Percentiles rank a stretch among this genome's conserved stretches.
These are phyloP conservation scores for Paramecium pentaurelia DNA, from an alignment of 73 alveolate species.

Conservation along the genomic window DNA sequence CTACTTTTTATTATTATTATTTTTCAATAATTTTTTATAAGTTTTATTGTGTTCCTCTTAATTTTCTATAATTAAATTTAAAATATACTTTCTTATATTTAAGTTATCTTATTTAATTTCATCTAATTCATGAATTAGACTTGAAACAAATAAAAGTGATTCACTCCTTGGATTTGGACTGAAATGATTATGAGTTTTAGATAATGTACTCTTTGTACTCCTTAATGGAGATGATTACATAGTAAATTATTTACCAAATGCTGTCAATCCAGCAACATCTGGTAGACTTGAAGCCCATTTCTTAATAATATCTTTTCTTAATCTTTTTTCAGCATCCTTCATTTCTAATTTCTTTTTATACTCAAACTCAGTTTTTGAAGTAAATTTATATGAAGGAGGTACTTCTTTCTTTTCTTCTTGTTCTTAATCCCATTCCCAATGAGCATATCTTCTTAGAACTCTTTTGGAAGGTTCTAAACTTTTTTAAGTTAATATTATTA, in stretches of 20 bases:
- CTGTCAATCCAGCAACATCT: slow-evolving; percentile 15
- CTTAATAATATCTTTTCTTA: slow-evolving; percentile 8
- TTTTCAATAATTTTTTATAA: background rate
- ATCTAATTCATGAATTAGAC: background rate
- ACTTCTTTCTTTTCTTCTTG: slow-evolving; percentile 1
- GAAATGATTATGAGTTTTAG: background rate
- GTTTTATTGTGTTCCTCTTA: background rate
- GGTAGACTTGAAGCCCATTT: slow-evolving; percentile 23
- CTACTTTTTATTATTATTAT: background rate
- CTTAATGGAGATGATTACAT: slow-evolving; percentile 19
- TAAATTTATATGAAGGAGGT: background rate
- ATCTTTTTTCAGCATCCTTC: background rate
- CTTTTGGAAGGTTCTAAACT: slow-evolving; percentile 35
- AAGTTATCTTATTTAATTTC: background rate
- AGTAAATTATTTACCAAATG: slow-evolving; percentile 42
- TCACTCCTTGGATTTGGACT: background rate
- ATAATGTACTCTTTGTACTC: background rate
- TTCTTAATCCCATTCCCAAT: slow-evolving; percentile 53
- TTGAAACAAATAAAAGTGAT: background rate
- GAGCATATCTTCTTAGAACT: slow-evolving; percentile 39
- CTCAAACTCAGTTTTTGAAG: background rate
- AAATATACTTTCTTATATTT: background rate
- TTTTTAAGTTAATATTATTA: background rate
- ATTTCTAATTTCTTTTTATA: background rate
- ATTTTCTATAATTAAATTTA: background rate